Conservation (phyloP, 2,329 filamentous ascomycete genomes). For the Bipolaris zeicola region DNA sequence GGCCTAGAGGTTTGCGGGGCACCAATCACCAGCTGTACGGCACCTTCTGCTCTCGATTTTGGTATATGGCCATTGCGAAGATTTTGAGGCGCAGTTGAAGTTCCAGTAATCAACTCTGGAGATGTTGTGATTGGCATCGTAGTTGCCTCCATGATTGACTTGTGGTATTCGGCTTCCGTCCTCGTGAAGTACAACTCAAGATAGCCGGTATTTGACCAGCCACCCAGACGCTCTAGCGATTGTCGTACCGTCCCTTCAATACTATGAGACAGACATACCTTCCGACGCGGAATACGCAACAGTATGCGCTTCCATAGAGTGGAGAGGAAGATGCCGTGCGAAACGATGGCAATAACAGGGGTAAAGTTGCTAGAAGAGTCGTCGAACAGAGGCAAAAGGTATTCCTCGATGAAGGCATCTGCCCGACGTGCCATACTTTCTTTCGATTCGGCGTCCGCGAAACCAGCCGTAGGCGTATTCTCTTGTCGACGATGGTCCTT, state of each 20-base stretch:
- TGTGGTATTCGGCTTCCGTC: neutral
- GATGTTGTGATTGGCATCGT: neutral
- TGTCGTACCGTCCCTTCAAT: conserved; percentile 48
- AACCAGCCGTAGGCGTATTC: conserved; percentile 51
- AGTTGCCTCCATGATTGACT: neutral
- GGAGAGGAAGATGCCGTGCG: conserved; percentile 81
- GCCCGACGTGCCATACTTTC: conserved; percentile 69
- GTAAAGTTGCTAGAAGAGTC: conserved; percentile 33
- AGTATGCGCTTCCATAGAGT: conserved; percentile 69
- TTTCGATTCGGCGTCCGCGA: conserved; percentile 68
- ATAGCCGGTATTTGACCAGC: conserved; percentile 71
- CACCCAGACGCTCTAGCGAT: conserved; percentile 60
- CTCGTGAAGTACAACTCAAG: conserved; percentile 54
- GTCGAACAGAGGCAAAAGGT: conserved; percentile 64
- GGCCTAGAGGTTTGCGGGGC: neutral
- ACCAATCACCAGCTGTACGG: neutral
- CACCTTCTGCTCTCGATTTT: neutral
- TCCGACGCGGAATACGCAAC: conserved; percentile 57
- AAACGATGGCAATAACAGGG: conserved; percentile 68
- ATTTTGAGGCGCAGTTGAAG: neutral
- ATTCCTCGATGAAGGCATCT: conserved; percentile 67
- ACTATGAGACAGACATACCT: conserved; percentile 53
- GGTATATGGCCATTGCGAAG: conserved; percentile 1
- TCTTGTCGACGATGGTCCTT: conserved; percentile 26
- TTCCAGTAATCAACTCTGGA: conserved; percentile 2